Conservation (phyloP, 2,329 filamentous ascomycete genomes). For the Fusarium heterosporum region DNA sequence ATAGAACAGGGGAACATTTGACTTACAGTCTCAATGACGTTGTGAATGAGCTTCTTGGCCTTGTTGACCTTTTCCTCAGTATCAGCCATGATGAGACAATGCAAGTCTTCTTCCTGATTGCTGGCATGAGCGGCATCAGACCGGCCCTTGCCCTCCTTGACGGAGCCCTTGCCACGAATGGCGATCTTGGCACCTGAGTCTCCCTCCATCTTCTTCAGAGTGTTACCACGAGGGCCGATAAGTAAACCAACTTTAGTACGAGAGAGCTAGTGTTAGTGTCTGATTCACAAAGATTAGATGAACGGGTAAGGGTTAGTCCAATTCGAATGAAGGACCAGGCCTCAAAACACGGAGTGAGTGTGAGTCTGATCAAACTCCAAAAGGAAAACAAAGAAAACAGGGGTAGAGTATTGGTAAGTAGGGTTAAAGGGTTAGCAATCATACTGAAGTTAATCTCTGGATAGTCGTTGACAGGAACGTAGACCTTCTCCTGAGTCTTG, state of each 20-base stretch:
- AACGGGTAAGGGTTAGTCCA: constrained; percentile 46
- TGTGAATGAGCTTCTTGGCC: constrained; percentile 97
- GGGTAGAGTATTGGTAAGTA: constrained; percentile 65
- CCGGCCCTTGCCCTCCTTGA: constrained; percentile 99
- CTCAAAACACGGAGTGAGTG: constrained; percentile 48
- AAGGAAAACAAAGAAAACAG: constrained; percentile 53
- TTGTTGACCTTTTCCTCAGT: constrained; percentile 99
- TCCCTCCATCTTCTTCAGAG: constrained; percentile 98
- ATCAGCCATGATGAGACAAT: constrained; percentile 99
- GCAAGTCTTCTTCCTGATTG: constrained; percentile 99
- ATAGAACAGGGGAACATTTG: neutral
- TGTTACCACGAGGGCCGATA: constrained; percentile 99
- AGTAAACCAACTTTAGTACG: constrained; percentile 97
- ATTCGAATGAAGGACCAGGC: constrained; percentile 51
- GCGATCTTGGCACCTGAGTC: constrained; percentile 99
- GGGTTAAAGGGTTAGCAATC: constrained; percentile 98
- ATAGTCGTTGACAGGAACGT: constrained; percentile 99
- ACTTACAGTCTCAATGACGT: constrained; percentile 97
- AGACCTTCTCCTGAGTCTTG: constrained; percentile 99
- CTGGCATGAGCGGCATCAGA: constrained; percentile 99
- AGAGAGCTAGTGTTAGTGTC: constrained; percentile 93
- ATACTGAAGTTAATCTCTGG: constrained; percentile 99
- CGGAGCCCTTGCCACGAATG: constrained; percentile 98
- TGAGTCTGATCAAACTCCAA: constrained; percentile 61
- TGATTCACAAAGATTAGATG: constrained; percentile 54